These are phyloP conservation scores for Panicum virgatum DNA, from an alignment of 202 grass and related monocot species.

Conservation along the genomic window DNA sequence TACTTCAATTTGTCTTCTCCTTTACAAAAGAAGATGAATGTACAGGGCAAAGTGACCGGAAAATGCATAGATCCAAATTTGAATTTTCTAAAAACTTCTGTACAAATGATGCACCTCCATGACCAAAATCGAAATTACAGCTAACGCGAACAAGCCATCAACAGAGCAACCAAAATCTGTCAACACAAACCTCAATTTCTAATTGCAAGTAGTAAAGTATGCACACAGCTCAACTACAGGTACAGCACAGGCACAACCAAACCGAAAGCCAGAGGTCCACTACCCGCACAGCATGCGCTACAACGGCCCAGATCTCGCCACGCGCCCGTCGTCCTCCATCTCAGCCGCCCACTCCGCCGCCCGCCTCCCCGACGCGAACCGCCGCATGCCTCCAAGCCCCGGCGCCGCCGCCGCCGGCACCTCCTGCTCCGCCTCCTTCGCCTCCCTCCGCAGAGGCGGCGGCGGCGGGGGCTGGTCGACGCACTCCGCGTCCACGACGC, in stretches of 20 bases:
- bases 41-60: neutral
- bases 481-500: conserved; percentile 21
- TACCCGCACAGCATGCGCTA: neutral
- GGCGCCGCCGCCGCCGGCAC: neutral
- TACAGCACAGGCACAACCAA: conserved; percentile 11
- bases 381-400: conserved; percentile 50
- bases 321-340: conserved; percentile 27
- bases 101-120: neutral
- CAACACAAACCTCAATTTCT: neutral
- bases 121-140: neutral
- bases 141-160: neutral
- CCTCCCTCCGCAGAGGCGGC: neutral
- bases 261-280: neutral
- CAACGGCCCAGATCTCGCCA: conserved; percentile 50
- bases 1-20: too few species aligned
- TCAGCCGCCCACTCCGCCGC: conserved; percentile 49
- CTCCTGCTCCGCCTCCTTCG: neutral
- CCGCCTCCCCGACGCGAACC: conserved; percentile 63
- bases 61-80: too few species aligned
- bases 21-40: too few species aligned
- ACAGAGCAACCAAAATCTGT: neutral
- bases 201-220: neutral
- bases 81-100: too few species aligned
- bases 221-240: conserved; percentile 24
- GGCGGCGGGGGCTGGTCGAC: conserved; percentile 33